phyloP scores from a whole-genome alignment of 2,329 filamentous ascomycete species.

The Nemania abortiva region DNA sequence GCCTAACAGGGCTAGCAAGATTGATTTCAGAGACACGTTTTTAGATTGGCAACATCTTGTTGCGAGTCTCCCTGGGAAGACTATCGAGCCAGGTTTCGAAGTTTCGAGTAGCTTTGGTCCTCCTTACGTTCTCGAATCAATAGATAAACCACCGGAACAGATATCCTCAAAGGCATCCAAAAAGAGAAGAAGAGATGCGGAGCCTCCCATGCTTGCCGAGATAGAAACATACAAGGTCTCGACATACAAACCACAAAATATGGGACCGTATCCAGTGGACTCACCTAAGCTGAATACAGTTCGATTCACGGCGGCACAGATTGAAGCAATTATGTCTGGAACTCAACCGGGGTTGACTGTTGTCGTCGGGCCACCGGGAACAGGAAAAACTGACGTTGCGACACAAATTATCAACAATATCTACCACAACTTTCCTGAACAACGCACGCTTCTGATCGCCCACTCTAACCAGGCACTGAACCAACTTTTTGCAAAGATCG shows the following conservation, averaged over 20 bases:
- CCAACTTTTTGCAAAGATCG: conserved; percentile 97
- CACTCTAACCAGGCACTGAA: conserved; percentile 99
- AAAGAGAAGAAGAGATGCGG: conserved; percentile 85
- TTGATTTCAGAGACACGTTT: conserved; percentile 96
- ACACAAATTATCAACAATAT: conserved; percentile 99
- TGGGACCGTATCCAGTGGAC: conserved; percentile 89
- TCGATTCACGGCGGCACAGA: conserved; percentile 90
- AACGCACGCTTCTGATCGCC: conserved; percentile 91
- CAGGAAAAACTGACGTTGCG: conserved; percentile 98
- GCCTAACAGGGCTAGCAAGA: conserved; percentile 77
- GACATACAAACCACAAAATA: conserved; percentile 89
- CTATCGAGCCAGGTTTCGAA: conserved; percentile 80
- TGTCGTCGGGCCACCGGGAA: conserved; percentile 94
- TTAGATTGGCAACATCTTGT: conserved; percentile 94
- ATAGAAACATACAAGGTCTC: conserved; percentile 82
- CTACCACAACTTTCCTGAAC: conserved; percentile 95
- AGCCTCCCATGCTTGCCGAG: conserved; percentile 71
- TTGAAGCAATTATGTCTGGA: conserved; percentile 93
- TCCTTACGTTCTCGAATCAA: conserved; percentile 84
- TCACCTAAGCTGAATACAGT: conserved; percentile 83
- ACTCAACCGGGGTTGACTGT: conserved; percentile 94
- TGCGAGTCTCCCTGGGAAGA: conserved; percentile 89
- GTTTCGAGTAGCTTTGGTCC: conserved; percentile 81
- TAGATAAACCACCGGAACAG: conserved; percentile 65
- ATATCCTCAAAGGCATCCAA: conserved; percentile 74